These are phyloP conservation scores for Aspergillus steynii DNA, from an alignment of 495 filamentous ascomycete species.

Conservation along the genomic window DNA sequence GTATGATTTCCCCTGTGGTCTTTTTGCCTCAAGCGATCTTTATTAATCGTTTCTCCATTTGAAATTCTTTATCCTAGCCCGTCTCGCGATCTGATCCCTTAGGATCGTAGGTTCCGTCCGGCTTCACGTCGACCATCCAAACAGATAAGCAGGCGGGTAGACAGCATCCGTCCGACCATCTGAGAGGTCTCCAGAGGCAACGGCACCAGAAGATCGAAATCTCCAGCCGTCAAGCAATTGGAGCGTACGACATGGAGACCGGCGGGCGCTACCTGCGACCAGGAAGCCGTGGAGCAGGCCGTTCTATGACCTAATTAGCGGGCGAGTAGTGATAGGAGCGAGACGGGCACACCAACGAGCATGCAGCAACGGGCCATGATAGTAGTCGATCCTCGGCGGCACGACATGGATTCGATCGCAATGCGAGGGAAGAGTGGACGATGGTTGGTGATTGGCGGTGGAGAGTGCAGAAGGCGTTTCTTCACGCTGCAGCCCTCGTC, in stretches of 20 bases:
- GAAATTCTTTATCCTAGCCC: not conserved
- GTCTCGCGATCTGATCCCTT: not conserved
- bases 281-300: slow-evolving; percentile 15
- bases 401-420: slow-evolving; percentile 12
- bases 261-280: slow-evolving; percentile 22
- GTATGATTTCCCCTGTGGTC: not conserved
- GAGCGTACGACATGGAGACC: slow-evolving; percentile 29
- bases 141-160: not conserved
- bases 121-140: slow-evolving; percentile 1
- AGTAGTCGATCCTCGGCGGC: slow-evolving; percentile 24
- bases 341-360: slow-evolving; percentile 39
- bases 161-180: not conserved
- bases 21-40: not conserved
- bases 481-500: slow-evolving; percentile 29
- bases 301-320: slow-evolving; percentile 34
- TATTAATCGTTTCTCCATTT: not conserved
- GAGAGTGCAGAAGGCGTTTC: slow-evolving; percentile 22
- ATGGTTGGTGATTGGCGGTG: slow-evolving; percentile 15
- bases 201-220: slow-evolving; percentile 37
- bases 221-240: slow-evolving; percentile 37
- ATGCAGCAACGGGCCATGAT: slow-evolving; percentile 26
- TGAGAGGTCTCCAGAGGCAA: slow-evolving; percentile 21
- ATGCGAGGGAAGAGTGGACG: no score
- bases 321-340: slow-evolving; percentile 33
- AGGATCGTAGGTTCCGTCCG: not conserved